Base-by-base conservation (phyloP, 495 filamentous ascomycete genomes). In the Aspergillus indologenus region DNA sequence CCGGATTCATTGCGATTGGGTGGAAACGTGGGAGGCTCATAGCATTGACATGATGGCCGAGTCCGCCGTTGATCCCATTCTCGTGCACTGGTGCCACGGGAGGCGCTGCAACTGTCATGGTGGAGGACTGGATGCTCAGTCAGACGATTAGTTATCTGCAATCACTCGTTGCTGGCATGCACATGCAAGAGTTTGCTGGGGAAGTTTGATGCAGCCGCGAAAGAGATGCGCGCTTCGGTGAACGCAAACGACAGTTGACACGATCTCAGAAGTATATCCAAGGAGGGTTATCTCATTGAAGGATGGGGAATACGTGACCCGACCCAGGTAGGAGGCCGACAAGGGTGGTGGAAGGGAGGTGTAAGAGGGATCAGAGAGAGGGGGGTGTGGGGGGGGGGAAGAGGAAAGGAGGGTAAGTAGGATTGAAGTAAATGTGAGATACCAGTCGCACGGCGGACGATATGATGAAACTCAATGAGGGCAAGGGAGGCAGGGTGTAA, bases 1-100 rank as follows among this genome's bases (percentile, higher is more conserved):
- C 72, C 14, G 76, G 74, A 59, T 79, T 79, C 69, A 78, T 79
- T 55, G 76, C 76, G 63, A 79, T 78, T 29, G 76, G 74, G 52
- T 78, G 75, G 48, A 78, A 78, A 40, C 76, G 74, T 40, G 75
- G 73, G 2, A 77, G 65, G 61, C 63, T 64, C 64, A 71, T 70
- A 29, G 48, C 18, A 26, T 64, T 68, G 52, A 72, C 59, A 69
- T 75, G 74, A 51, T 67, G 65, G 17, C 67, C 62, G 29, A 60
- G 46, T 45, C 47, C 54, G 40, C 70, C 68, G 55, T 74, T 76
- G 18, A 78, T 57, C 14, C 69, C 71, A 64, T 67, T 68, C 43
- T 77, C 74, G 42, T 69, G 68, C 54, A 69, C 70, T 43, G 75
- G 72, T 48, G 71, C 62, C 64, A 75, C 74, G 34, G 72, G 73